Conservation (phyloP, 1,139 yeast genomes). For the Cylindricascospora bacillispora region DNA sequence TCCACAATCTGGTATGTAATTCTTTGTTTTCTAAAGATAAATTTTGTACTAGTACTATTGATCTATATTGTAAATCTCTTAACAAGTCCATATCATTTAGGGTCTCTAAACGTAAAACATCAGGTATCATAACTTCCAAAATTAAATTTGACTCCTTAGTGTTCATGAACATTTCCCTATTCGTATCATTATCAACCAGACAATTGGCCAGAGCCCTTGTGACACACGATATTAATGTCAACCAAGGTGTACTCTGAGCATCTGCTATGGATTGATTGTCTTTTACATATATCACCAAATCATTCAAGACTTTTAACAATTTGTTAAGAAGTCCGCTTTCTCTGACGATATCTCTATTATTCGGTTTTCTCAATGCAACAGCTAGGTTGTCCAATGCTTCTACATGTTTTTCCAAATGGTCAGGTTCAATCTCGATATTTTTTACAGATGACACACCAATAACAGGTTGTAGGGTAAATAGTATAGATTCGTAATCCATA, state of each 20-base stretch:
- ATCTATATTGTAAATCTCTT: too few relatives aligned
- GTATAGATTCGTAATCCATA: slow-evolving; percentile 24
- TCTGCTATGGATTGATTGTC: slow-evolving; percentile 2
- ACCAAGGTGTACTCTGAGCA: slow-evolving; percentile 1
- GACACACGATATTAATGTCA: slow-evolving; percentile 18
- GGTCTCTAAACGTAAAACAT: too few relatives aligned
- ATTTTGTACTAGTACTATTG: too few relatives aligned
- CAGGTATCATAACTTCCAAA: too few relatives aligned
- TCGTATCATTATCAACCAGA: slow-evolving; percentile 22
- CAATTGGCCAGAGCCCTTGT: slow-evolving; percentile 23
- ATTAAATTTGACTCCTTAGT: too few relatives aligned
- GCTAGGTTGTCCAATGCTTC: slow-evolving; percentile 22
- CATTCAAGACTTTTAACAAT: slow-evolving; percentile 10
- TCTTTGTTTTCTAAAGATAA: too few relatives aligned
- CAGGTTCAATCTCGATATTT: slow-evolving; percentile 11
- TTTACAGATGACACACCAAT: slow-evolving; percentile 10
- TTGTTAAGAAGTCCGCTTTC: slow-evolving; percentile 17
- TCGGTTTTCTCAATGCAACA: slow-evolving; percentile 18
- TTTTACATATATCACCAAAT: slow-evolving; percentile 9
- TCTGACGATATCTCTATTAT: slow-evolving; percentile 20
- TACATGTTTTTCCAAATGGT: slow-evolving; percentile 9
- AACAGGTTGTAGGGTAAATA: slow-evolving; percentile 22
- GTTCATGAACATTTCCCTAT: too few relatives aligned
- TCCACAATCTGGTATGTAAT: too few relatives aligned
- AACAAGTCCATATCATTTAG: too few relatives aligned